Base-by-base conservation (phyloP, 306 rosid genomes). In the Erythrophleum fordii region DNA sequence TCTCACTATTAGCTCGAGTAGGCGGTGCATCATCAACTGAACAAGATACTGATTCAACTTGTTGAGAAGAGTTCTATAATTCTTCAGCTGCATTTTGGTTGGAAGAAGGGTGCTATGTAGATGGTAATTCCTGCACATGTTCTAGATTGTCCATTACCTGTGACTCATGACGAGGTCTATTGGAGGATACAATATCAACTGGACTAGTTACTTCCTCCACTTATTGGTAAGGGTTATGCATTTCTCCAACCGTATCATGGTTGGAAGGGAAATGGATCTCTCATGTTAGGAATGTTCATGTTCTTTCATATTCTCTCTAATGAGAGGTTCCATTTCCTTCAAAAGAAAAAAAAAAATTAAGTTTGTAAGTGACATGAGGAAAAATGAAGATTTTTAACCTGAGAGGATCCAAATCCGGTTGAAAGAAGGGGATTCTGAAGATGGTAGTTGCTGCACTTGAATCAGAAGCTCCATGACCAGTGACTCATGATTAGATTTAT, bases 1-100 rank as follows among this genome's bases (percentile, higher is more conserved):
- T 78, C 73, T 20, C 81, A 11, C 70, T 31, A 67, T 78, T 67
- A 55, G 76, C 59, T 79, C 66, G 80, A 64, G 49, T 62, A 44
- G 66, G 75, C 41, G 61, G 83, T 26, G 66, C 23, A 79, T 22
- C 22, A 76, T 55, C 82, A 66, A 39, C 17, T 53, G 56, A 45
- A 62, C 25, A 28, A 34, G 23, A 62, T 34, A 7, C 44, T 72
- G 64, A 56, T 22, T 11, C 29, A 55, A 22, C 23, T 22, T 8
- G 62, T 22, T 20, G 62, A 23, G 62, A 55, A 55, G 62, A 55
- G 28, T 11, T 55, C 16, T 22, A 29, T 22, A 55, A 22, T 55
- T 55, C 62, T 22, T 55, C 62, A 3, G 4, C 62, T 22, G 62
- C 2, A 55, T 8, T 55, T 55, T 55, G 6, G 23, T 55, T 55